A percentile compares a stretch with the other conserved stretches of the same genome.
Conservation (phyloP, 176 grass and related monocot species). For the Carex scoparia region DNA sequence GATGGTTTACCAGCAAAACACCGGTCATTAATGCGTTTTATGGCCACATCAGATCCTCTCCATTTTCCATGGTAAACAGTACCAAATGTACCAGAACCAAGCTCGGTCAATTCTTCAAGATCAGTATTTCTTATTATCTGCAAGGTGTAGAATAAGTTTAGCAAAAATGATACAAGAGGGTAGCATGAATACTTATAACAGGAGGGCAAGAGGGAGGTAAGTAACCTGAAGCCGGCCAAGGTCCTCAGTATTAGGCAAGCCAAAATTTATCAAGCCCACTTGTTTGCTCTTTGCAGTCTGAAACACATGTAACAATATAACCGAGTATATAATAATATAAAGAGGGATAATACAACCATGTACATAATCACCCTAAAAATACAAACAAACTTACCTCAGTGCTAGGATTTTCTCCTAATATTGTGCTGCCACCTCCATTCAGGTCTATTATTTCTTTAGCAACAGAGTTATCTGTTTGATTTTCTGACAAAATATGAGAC, state of each 20-base stretch:
- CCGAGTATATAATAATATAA: slow-evolving; percentile 17
- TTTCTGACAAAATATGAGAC: slow-evolving; percentile 37
- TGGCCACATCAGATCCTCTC: slow-evolving; percentile 95
- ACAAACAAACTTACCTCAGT: slow-evolving; percentile 49
- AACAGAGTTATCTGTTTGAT: slow-evolving; percentile 26
- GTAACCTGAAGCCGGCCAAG: slow-evolving; percentile 76
- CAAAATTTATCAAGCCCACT: slow-evolving; percentile 38
- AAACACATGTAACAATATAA: slow-evolving; percentile 32
- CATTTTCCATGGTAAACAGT: slow-evolving; percentile 99
- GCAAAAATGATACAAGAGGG: background rate
- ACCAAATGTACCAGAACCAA: slow-evolving; percentile 94
- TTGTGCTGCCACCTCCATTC: slow-evolving; percentile 32
- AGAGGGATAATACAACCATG: background rate
- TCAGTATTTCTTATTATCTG: slow-evolving; percentile 99
- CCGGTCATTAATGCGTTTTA: slow-evolving; percentile 94
- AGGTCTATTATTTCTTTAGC: slow-evolving; percentile 30
- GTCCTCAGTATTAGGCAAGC: slow-evolving; percentile 52
- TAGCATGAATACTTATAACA: background rate
- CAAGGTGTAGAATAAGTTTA: slow-evolving; percentile 5
- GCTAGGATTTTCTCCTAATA: slow-evolving; percentile 43
- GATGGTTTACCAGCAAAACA: slow-evolving; percentile 91
- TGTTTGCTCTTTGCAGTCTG: slow-evolving; percentile 49
- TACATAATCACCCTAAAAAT: background rate
- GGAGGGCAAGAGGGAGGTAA: background rate
- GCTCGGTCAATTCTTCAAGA: slow-evolving; percentile 89